Base-by-base conservation (phyloP, 2,329 filamentous ascomycete genomes). In the Piedraia hortae region DNA sequence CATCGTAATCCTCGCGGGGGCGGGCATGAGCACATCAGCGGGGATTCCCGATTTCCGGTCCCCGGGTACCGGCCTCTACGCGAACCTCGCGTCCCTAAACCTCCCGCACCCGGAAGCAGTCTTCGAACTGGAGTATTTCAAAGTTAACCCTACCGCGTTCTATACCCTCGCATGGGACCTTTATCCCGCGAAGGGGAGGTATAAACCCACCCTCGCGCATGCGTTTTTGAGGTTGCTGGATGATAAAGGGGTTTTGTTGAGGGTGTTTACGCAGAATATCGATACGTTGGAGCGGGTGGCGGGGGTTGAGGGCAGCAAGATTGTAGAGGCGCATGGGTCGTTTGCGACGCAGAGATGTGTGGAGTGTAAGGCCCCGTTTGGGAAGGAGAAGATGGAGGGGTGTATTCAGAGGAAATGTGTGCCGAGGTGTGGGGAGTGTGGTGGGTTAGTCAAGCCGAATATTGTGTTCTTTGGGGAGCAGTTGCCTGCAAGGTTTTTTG, bases 191-290 rank as follows among this genome's bases (percentile, higher is more conserved):
- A n/a, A n/a, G n/a, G 82, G 80, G 10, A 71, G 70, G 36, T 91
- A 73, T 49, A 58, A 68, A 24, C 85, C 85, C 0, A 97, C 85
- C 1, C 54, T 93, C 24, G 72, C 78, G 2, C 85, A 97, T 47
- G 69, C 63, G 16, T 97, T 97, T 46, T 67, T 97, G 36, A 58
- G 64, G 8, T 53, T 97, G 12, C 62, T 93, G 9, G 60, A 80
- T 26, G 53, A 66, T 28, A 90, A 88, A 47, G 64, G 62, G 3
- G 51, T 82, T 18, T 51, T 97, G 12, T 51, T 70, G 32, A 85
- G 78, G 53, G 61, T 85, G 23, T 97, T 93, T 45, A 91, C 85
- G 0, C 85, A 97, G 41, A 97, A 97, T 39, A 93, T 97, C 33
- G 85, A 97, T 48, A 90, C 78, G 37, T 57, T 97, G 7, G 85